Evolutionary conservation across 164 flowering plant genomes (phyloP), one percentile per base, ranked within the genome.

Genomic region (Pachysandra terminalis): DNA sequence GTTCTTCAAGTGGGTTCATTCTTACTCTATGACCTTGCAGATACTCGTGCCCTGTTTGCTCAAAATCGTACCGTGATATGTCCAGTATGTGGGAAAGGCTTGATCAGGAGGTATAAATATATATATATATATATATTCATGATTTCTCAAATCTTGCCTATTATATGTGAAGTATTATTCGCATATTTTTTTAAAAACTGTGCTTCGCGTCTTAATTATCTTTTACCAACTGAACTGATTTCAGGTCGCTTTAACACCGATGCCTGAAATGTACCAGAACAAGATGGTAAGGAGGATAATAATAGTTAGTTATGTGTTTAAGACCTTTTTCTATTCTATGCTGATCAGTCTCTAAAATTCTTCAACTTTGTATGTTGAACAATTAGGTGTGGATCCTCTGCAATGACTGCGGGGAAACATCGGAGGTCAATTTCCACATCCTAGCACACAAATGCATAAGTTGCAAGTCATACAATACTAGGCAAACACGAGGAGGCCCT

Each of bases 391-490:
- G 90, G 89, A 90, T 93, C 69, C 92, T 89, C 19, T 93, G 98
- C 85, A 93, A 93, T 67, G 96, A 90, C 67, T 93, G 98, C 70
- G 89, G 86, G 19, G 75, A 67, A 37, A 81, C 80, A 59, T 87
- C 90, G 1, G 80, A 86, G 61, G 91, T 90, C 19, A 78, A 76
- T 51, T 93, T 85, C 76, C 93, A 93, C 63, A 59, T 89, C 24
- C 54, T 93, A 23, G 98, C 90, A 0, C 90, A 83, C 65, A 93
- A 90, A 69, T 93, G 98, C 79, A 63, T 48, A 9, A 75, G 56
- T 61, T 93, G 98, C 86, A 82, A 79, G 4, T 90, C 96, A 5
- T 93, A 93, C 83, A 93, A 90, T 65, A 93, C 98, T 0, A 80
- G 90, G 73, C 91, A 90, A 75, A 89, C 80, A 48, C 77, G 76